Evolutionary conservation across 208 protist species (phyloP), one percentile per base, ranked within the genome.

Genomic region (Trypanosoma grayi): DNA sequence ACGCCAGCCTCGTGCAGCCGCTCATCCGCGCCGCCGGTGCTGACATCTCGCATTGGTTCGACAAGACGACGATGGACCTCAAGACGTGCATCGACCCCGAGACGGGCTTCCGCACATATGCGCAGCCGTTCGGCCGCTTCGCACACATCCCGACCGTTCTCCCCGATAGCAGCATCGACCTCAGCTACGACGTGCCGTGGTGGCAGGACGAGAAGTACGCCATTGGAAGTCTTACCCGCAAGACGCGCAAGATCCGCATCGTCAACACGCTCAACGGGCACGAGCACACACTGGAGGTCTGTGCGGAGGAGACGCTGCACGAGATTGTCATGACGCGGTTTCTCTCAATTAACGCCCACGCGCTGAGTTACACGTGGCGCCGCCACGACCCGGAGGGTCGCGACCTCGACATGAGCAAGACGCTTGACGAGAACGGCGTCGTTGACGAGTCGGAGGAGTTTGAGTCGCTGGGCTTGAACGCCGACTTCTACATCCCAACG

Each of bases 21-120:
- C 70, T 97, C 1, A 75, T 97, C 8, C 77, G 78, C 27, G 85
- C 79, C 16, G 91, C 91, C 1, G 92, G 92, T 14, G 85, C 59
- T 4, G 92, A 98, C 61, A 97, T 98, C 53, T 91, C 89, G 1
- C 92, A 98, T 79, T 97, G 91, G 90, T 96, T 88, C 65, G 91
- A 98, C 60, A 59, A 62, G 36, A 58, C 64, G 6, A 79, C 79
- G 4, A 70, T 75, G 40, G 92, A 97, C 57, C 55, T 97, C 0
- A 81, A 85, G 39, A 88, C 70, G 8, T 93, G 87, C 65, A 77
- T 96, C 2, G 92, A 98, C 69, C 65, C 83, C 22, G 72, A 75
- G 30, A 95, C 85, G 8, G 90, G 91, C 8, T 84, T 96, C 68
- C 68, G 76, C 27, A 85, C 79, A 27, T 97, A 96, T 67, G 85